Evolutionary conservation across 2,329 filamentous ascomycete genomes (phyloP).

Genomic region (Pseudophaeomoniella oleicola): DNA sequence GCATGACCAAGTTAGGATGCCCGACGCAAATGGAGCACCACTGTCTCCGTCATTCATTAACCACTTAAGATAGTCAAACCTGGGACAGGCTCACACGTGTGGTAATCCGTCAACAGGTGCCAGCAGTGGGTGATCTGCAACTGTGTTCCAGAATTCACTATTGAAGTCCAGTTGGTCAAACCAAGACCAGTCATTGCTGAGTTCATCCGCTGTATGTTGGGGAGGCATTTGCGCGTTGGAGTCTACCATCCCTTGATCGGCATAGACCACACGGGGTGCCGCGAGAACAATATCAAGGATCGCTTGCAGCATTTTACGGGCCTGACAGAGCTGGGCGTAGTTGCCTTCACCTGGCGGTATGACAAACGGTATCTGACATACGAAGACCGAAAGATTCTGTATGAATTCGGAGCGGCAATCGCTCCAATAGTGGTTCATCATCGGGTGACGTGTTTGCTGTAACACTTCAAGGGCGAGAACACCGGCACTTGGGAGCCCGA

Average conservation of each 20-base stretch:
- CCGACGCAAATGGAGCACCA: no score
- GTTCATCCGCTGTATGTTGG: background rate
- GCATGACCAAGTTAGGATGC: no score
- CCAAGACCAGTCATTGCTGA: background rate
- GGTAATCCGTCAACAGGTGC: background rate
- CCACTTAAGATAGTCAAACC: no score
- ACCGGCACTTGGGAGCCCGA: constrained; percentile 18
- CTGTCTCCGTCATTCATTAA: no score
- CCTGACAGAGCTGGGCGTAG: constrained; percentile 1
- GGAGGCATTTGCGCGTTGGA: background rate
- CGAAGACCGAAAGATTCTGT: constrained; percentile 20
- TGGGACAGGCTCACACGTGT: background rate
- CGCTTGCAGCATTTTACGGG: background rate
- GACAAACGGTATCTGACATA: constrained; percentile 8
- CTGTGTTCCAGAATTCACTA: background rate
- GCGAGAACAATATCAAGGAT: constrained; percentile 1
- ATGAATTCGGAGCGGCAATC: constrained; percentile 18
- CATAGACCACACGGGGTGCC: background rate
- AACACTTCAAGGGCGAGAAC: constrained; percentile 20
- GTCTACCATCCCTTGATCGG: background rate
- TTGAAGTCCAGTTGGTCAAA: constrained; percentile 1
- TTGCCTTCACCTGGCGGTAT: constrained; percentile 3
- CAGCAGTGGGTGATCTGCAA: constrained; percentile 1
- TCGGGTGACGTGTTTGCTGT: constrained; percentile 9
- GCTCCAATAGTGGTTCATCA: constrained; percentile 4